Conservation (phyloP, 371 early-diverging fungal species). For the Mortierella sp. region DNA sequence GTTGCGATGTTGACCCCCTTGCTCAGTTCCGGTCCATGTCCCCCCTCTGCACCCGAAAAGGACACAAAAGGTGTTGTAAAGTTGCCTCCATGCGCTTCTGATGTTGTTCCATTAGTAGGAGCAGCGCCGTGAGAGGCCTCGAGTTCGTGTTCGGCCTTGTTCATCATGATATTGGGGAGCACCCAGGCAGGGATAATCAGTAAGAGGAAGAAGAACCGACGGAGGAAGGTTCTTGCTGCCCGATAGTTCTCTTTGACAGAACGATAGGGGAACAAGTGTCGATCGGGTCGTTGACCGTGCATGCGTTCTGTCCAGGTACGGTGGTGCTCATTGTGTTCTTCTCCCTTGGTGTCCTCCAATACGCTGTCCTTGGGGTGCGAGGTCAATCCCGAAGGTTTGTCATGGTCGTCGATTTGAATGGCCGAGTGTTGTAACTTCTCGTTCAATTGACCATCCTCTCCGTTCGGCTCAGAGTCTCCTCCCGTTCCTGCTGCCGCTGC, state of each 20-base stretch:
- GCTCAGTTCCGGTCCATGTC: constrained; percentile 24
- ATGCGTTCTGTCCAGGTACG: constrained; percentile 16
- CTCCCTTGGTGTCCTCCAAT: too few relatives aligned
- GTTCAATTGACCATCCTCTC: neutral
- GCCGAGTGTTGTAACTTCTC: constrained; percentile 11
- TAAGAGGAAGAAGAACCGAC: constrained; percentile 36
- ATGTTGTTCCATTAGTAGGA: neutral
- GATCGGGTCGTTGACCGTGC: constrained; percentile 37
- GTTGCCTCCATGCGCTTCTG: neutral
- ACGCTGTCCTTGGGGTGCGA: too few relatives aligned
- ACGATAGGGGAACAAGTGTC: constrained; percentile 45
- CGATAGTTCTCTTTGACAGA: constrained; percentile 31
- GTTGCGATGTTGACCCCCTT: constrained; percentile 20
- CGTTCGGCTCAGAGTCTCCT: neutral
- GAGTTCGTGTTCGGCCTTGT: constrained; percentile 21
- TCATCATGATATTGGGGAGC: constrained; percentile 33
- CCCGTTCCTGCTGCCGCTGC: neutral
- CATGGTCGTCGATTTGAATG: constrained; percentile 7
- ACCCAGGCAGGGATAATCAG: constrained; percentile 47
- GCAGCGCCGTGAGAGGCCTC: neutral
- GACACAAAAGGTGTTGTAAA: neutral
- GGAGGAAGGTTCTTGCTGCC: constrained; percentile 26
- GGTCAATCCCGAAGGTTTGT: neutral
- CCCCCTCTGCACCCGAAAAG: neutral
- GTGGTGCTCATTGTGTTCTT: neutral